A percentile compares a stretch with the other conserved stretches of the same genome.
Evolutionary conservation across 495 filamentous ascomycete species (phyloP).

Genomic region (Oleoguttula mirabilis): DNA sequence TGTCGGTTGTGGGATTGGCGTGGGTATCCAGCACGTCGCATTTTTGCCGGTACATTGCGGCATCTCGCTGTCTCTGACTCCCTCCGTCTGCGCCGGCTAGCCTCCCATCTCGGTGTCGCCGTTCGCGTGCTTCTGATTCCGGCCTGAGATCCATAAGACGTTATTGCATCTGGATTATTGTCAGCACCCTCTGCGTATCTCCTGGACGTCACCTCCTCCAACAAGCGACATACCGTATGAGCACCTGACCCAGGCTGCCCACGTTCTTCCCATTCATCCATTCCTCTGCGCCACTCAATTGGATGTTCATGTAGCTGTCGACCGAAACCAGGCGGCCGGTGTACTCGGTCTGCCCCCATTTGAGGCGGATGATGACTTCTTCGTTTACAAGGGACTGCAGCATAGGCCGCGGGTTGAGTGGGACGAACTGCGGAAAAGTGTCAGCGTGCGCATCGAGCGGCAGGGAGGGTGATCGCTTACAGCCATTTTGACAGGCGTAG

Average conservation of each 20-base stretch:
- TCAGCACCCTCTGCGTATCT: too few species aligned
- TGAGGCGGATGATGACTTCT: slow-evolving; percentile 79
- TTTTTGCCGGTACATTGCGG: too few species aligned
- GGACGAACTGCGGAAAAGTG: slow-evolving; percentile 48
- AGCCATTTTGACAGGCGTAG: too few species aligned
- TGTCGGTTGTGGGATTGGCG: too few species aligned
- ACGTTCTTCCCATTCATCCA: slow-evolving; percentile 80
- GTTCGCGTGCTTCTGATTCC: slow-evolving; percentile 42
- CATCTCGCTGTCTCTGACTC: too few species aligned
- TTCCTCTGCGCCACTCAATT: slow-evolving; percentile 79
- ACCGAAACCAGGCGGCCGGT: slow-evolving; percentile 81
- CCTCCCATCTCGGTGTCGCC: slow-evolving; percentile 46
- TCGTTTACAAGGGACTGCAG: slow-evolving; percentile 79
- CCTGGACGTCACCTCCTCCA: too few species aligned
- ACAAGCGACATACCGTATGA: slow-evolving; percentile 69
- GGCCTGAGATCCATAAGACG: slow-evolving; percentile 73
- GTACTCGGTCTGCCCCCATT: slow-evolving; percentile 98
- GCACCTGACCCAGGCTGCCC: slow-evolving; percentile 71
- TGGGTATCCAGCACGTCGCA: too few species aligned
- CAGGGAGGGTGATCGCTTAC: too few species aligned
- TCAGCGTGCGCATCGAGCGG: not conserved
- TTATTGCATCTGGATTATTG: slow-evolving; percentile 85
- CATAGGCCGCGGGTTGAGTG: slow-evolving; percentile 82
- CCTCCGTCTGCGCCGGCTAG: not conserved
- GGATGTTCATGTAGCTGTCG: slow-evolving; percentile 98